A percentile compares a stretch with the other conserved stretches of the same genome.
Conservation (phyloP, 768 basidiomycete genomes). For the Phylloporus rhodoxanthus region DNA sequence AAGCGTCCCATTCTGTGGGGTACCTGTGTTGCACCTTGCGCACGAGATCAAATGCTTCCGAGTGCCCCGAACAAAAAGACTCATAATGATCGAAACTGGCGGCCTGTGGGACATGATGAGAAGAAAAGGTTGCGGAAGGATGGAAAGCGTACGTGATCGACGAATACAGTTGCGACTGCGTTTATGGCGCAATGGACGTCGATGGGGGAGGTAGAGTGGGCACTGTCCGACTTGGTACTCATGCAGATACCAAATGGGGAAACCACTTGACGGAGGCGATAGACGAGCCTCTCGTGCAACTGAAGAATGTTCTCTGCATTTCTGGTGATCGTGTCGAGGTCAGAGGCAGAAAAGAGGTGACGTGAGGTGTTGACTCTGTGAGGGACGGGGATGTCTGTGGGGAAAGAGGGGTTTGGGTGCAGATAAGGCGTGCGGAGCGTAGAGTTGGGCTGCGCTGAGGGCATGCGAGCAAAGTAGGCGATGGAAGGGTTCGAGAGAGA, state of each 20-base stretch:
- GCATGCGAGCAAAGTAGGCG: constrained; percentile 32
- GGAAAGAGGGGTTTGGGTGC: constrained; percentile 15
- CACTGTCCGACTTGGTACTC: constrained; percentile 16
- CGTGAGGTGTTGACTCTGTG: constrained; percentile 33
- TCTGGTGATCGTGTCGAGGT: constrained; percentile 55
- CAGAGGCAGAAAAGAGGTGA: constrained; percentile 50
- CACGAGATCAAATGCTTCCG: constrained; percentile 71
- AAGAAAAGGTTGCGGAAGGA: not conserved
- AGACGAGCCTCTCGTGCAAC: constrained; percentile 64
- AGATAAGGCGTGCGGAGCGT: constrained; percentile 40
- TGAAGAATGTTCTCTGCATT: constrained; percentile 64
- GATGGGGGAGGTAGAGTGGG: constrained; percentile 19
- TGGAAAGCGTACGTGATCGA: constrained; percentile 42
- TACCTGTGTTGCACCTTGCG: constrained; percentile 59
- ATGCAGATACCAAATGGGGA: constrained; percentile 47
- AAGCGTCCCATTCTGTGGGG: constrained; percentile 74
- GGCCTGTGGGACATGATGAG: constrained; percentile 42
- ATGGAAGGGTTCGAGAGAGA: constrained; percentile 27
- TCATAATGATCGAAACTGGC: constrained; percentile 75
- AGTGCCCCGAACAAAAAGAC: constrained; percentile 81
- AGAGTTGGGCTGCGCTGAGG: constrained; percentile 38
- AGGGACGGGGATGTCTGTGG: not conserved
- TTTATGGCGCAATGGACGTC: constrained; percentile 37
- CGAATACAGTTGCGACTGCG: constrained; percentile 50
- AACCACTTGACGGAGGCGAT: constrained; percentile 45